A percentile compares a stretch with the other conserved stretches of the same genome.
Evolutionary conservation across 2,329 filamentous ascomycete species (phyloP).

Genomic region (Ophiostoma populinum): DNA sequence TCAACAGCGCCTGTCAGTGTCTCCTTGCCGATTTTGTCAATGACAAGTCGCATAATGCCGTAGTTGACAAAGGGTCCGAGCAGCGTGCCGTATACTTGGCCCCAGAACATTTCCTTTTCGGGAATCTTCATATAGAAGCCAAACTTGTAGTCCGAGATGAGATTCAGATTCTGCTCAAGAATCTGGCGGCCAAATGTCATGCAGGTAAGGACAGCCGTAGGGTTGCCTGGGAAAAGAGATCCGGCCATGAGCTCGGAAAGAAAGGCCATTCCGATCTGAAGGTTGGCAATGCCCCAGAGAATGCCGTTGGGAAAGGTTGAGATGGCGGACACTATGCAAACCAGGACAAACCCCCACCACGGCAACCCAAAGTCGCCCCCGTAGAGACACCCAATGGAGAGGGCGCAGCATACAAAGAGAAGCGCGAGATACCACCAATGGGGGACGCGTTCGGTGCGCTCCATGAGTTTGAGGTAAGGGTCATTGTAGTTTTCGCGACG

Average conservation of each 20-base stretch:
- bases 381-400: slow-evolving; percentile 23
- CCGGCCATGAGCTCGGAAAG: slow-evolving; percentile 31
- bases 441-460: slow-evolving; percentile 9
- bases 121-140: slow-evolving; percentile 23
- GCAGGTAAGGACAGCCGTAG: slow-evolving; percentile 15
- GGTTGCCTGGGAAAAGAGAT: slow-evolving; percentile 25
- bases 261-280: slow-evolving; percentile 20
- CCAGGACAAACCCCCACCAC: slow-evolving; percentile 26
- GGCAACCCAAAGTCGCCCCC: slow-evolving; percentile 16
- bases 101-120: slow-evolving; percentile 19
- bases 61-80: slow-evolving; percentile 18
- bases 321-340: slow-evolving; percentile 19
- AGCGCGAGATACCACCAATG: slow-evolving; percentile 14
- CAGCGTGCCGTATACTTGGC: slow-evolving; percentile 18
- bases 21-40: slow-evolving; percentile 13
- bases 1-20: slow-evolving; percentile 12
- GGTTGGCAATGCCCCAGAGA: slow-evolving; percentile 16
- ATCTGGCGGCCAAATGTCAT: slow-evolving; percentile 19
- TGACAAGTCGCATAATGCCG: slow-evolving; percentile 16
- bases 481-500: slow-evolving; percentile 14
- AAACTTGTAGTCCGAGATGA: slow-evolving; percentile 20
- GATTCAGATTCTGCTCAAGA: slow-evolving; percentile 18
- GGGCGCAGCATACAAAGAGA: slow-evolving; percentile 17
- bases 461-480: slow-evolving; percentile 15
- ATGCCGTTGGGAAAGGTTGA: slow-evolving; percentile 24